Percentiles rank a stretch among this genome's conserved stretches.
phyloP scores from a whole-genome alignment of 257 asterid species.

The Solanum chaucha region DNA sequence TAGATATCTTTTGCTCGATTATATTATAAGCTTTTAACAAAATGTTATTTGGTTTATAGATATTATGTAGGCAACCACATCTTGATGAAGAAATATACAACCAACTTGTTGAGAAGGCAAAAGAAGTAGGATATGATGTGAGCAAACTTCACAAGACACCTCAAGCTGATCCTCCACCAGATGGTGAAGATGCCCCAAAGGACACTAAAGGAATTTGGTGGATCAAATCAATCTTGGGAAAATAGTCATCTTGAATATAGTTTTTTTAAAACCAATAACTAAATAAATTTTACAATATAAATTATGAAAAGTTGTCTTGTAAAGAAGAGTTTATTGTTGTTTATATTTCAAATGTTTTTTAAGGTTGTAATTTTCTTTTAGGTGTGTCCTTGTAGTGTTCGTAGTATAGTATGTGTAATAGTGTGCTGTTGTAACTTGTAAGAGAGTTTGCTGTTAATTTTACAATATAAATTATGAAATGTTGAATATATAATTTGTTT shows the following conservation, averaged over 20 bases:
- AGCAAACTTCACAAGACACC: slow-evolving; percentile 60
- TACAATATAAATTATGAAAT: background rate
- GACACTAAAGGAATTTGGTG: slow-evolving; percentile 75
- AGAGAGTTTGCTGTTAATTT: background rate
- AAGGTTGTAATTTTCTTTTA: background rate
- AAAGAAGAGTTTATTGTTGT: background rate
- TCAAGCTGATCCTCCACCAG: slow-evolving; percentile 54
- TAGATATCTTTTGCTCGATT: background rate
- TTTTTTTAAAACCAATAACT: background rate
- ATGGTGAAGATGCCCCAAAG: slow-evolving; percentile 15
- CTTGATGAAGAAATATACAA: slow-evolving; percentile 49
- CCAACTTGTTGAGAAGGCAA: slow-evolving; percentile 46
- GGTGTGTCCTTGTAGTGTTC: background rate
- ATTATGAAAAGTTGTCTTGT: background rate
- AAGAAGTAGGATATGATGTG: slow-evolving; percentile 65
- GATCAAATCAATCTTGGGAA: slow-evolving; percentile 76
- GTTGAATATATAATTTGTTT: background rate
- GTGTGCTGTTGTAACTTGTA: background rate
- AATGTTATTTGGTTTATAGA: slow-evolving; percentile 16
- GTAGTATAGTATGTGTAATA: background rate
- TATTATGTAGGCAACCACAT: slow-evolving; percentile 40
- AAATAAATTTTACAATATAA: background rate
- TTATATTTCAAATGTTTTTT: background rate
- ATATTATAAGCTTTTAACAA: background rate
- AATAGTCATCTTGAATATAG: background rate